Conservation (phyloP, 2,329 filamentous ascomycete species). For the Aspergillus sergii region DNA sequence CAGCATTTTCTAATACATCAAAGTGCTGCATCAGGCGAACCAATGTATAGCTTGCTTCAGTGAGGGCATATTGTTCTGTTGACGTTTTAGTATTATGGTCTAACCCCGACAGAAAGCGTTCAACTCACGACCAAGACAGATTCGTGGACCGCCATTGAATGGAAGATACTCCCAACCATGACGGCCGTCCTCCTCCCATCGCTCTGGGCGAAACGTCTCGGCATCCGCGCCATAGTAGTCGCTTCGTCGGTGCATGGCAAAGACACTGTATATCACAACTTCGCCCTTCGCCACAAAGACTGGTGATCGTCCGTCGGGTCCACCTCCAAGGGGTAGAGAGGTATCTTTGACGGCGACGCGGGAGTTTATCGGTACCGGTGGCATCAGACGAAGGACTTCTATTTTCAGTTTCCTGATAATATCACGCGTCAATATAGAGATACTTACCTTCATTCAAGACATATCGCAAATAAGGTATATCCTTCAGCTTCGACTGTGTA, state of each 20-base stretch:
- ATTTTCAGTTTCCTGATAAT: background rate
- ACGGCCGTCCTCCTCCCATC: constrained; percentile 47
- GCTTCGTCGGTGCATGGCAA: constrained; percentile 71
- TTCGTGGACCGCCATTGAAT: constrained; percentile 43
- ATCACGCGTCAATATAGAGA: background rate
- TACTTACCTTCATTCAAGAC: constrained; percentile 40
- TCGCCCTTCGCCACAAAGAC: constrained; percentile 68
- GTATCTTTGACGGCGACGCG: constrained; percentile 45
- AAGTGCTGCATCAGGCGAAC: constrained; percentile 43
- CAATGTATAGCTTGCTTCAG: constrained; percentile 44
- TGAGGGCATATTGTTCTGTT: constrained; percentile 46
- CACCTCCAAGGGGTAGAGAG: constrained; percentile 57
- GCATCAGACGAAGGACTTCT: constrained; percentile 46
- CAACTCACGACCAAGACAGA: constrained; percentile 43
- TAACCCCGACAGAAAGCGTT: background rate
- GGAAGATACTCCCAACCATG: constrained; percentile 44
- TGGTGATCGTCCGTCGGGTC: constrained; percentile 60
- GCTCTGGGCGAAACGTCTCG: constrained; percentile 51
- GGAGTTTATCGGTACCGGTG: constrained; percentile 50
- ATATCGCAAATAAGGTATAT: constrained; percentile 43
- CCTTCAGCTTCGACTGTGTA: constrained; percentile 48
- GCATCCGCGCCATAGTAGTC: constrained; percentile 51
- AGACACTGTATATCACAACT: constrained; percentile 66
- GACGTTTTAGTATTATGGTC: no score
- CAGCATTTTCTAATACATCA: constrained; percentile 38